Percentiles rank a stretch among this genome's conserved stretches.
Evolutionary conservation across 2,329 filamentous ascomycete species (phyloP).

Genomic region (Colletotrichum sp.): DNA sequence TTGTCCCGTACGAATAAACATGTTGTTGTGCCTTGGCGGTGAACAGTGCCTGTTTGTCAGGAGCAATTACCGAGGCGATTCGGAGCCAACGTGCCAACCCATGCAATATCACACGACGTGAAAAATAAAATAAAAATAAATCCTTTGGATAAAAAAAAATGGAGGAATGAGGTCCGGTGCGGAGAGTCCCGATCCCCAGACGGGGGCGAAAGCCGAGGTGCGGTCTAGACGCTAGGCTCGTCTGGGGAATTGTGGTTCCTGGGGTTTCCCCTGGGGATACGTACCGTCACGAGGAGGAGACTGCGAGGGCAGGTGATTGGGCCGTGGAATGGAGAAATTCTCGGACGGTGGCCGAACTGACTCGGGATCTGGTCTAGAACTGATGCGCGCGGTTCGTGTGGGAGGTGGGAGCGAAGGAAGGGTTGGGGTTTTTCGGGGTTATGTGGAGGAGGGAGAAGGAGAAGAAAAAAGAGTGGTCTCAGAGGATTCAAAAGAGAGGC

Average conservation of each 20-base stretch:
- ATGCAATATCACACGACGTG: not conserved
- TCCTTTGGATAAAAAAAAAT: not conserved
- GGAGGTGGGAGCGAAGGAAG: not conserved
- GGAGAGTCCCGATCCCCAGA: slow-evolving; percentile 16
- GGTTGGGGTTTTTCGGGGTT: not conserved
- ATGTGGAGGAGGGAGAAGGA: not conserved
- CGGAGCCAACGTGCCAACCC: not conserved
- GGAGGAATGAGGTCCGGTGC: not conserved
- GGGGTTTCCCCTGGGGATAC: not conserved
- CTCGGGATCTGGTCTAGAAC: slow-evolving; percentile 12
- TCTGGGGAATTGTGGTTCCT: slow-evolving; percentile 15
- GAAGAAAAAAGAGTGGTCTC: not conserved
- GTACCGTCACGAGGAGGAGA: not conserved
- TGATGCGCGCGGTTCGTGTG: not conserved
- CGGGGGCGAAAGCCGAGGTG: slow-evolving; percentile 17
- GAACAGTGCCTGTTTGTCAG: not conserved
- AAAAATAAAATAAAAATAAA: not conserved
- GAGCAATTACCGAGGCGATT: not conserved
- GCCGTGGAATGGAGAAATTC: slow-evolving; percentile 3
- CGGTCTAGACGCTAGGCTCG: not conserved
- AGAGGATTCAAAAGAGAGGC: not conserved
- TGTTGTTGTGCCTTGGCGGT: fast-evolving
- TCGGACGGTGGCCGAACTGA: slow-evolving; percentile 16
- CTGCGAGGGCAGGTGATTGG: not conserved
- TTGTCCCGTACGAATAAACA: not conserved